Percentiles rank a stretch among this genome's conserved stretches.
These are phyloP conservation scores for Elasticomyces elasticus DNA, from an alignment of 495 filamentous ascomycete genomes.

Conservation along the genomic window DNA sequence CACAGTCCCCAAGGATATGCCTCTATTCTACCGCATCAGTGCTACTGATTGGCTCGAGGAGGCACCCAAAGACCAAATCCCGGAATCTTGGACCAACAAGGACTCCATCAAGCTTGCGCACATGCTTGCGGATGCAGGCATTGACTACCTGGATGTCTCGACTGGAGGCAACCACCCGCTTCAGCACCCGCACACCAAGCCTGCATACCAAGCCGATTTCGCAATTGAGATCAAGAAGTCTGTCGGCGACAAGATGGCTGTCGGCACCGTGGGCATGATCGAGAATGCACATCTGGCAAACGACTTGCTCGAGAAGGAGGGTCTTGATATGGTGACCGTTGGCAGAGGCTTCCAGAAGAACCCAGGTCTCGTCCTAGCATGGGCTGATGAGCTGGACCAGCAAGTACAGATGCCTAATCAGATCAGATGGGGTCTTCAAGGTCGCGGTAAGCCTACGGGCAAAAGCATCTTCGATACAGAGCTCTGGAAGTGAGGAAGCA, in stretches of 20 bases:
- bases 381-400: conserved; percentile 56
- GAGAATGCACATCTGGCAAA: conserved; percentile 48
- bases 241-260: conserved; percentile 47
- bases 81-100: conserved; percentile 46
- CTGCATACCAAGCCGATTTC: conserved; percentile 59
- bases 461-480: conserved; percentile 2
- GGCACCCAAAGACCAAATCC: conserved; percentile 29
- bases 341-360: conserved; percentile 63
- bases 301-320: conserved; percentile 42
- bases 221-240: conserved; percentile 53
- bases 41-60: conserved; percentile 40
- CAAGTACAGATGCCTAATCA: conserved; percentile 56
- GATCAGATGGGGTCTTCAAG: conserved; percentile 47
- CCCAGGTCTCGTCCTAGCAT: conserved; percentile 56
- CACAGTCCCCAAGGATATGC: conserved; percentile 23
- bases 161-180: conserved; percentile 48
- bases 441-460: not conserved
- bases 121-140: conserved; percentile 42
- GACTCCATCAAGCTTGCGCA: conserved; percentile 46
- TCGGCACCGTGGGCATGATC: conserved; percentile 55
- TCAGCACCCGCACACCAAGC: conserved; percentile 48
- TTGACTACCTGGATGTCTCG: conserved; percentile 58
- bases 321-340: conserved; percentile 49
- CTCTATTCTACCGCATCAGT: conserved; percentile 33
- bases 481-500: not conserved